A percentile compares a stretch with the other conserved stretches of the same genome.
Conservation (phyloP, 371 early-diverging fungal genomes). For the Mortierella sp. region DNA sequence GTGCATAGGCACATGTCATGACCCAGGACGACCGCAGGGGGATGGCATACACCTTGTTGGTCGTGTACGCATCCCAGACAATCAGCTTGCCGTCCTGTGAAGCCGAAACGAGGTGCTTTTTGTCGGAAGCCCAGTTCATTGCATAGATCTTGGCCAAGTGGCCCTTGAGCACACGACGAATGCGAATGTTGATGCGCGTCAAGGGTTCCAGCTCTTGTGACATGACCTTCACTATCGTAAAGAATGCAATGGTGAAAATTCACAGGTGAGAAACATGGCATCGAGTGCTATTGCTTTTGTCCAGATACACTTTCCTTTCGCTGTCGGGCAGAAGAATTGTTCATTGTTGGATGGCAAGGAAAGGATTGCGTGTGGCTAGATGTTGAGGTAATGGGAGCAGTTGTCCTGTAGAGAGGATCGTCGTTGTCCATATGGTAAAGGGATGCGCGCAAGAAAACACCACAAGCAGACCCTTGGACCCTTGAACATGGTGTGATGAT, state of each 20-base stretch:
- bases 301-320: background rate
- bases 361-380: background rate
- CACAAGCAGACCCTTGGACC: background rate
- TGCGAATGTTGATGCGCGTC: conserved; percentile 93
- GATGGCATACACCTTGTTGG: conserved; percentile 98
- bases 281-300: background rate
- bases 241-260: background rate
- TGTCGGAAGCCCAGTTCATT: conserved; percentile 99
- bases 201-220: conserved; percentile 81
- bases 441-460: background rate
- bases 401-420: background rate
- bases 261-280: background rate
- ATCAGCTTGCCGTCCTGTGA: conserved; percentile 99
- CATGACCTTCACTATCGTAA: conserved; percentile 59
- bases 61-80: conserved; percentile 98
- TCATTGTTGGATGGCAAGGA: background rate
- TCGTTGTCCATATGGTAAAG: background rate
- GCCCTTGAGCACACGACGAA: conserved; percentile 96
- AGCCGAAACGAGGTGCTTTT: conserved; percentile 96
- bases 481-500: background rate
- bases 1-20: conserved; percentile 99
- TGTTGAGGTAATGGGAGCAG: background rate
- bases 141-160: conserved; percentile 99
- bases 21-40: conserved; percentile 99
- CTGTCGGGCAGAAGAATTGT: background rate